Evolutionary conservation across 306 rosid genomes (phyloP).

Genomic region (Fragaria iinumae): DNA sequence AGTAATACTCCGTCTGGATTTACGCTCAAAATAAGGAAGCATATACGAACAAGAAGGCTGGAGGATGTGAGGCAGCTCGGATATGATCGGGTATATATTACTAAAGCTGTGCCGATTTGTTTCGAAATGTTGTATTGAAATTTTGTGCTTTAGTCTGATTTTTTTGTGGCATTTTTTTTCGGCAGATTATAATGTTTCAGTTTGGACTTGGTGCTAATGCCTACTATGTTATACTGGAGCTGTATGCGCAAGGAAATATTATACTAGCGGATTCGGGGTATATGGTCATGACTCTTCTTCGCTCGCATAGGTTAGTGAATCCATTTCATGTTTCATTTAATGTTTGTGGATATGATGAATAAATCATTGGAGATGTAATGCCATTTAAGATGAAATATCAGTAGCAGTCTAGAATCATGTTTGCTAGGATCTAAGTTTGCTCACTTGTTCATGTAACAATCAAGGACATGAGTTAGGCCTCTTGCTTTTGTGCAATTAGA

Average conservation of each 20-base stretch:
- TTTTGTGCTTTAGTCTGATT: background rate
- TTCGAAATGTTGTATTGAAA: background rate
- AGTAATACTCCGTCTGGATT: slow-evolving; percentile 98
- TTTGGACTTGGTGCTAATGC: slow-evolving; percentile 94
- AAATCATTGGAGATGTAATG: background rate
- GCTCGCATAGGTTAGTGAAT: slow-evolving; percentile 79
- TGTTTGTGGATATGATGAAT: background rate
- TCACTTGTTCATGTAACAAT: background rate
- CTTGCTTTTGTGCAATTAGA: background rate
- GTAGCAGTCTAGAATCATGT: background rate
- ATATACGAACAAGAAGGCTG: slow-evolving; percentile 85
- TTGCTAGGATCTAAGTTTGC: background rate
- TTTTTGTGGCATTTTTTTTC: background rate
- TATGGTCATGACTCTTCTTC: slow-evolving; percentile 91
- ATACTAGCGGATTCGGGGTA: slow-evolving; percentile 75
- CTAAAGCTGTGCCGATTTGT: background rate
- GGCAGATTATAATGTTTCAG: slow-evolving; percentile 92
- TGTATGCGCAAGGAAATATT: slow-evolving; percentile 93
- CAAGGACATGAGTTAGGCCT: background rate
- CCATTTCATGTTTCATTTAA: background rate
- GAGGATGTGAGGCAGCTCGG: slow-evolving; percentile 99
- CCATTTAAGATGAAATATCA: background rate
- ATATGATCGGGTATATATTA: slow-evolving; percentile 80
- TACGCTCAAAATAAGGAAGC: slow-evolving; percentile 92
- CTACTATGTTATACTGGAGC: slow-evolving; percentile 84